phyloP scores from a whole-genome alignment of 495 filamentous ascomycete genomes.

The Xylaria flabelliformis region DNA sequence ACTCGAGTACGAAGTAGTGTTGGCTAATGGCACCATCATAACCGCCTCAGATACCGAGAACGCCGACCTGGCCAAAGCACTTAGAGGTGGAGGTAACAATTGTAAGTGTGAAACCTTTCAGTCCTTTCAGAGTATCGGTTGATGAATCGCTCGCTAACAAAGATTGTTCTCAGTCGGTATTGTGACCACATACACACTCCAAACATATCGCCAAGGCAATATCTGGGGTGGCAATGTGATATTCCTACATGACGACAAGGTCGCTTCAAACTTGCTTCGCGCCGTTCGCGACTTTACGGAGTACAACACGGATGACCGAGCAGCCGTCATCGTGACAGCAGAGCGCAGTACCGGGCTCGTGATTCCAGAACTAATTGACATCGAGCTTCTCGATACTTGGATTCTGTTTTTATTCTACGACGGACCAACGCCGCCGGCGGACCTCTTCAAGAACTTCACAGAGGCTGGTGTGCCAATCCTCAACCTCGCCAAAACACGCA shows the following conservation, averaged over 20 bases:
- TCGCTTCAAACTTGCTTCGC: slow-evolving; percentile 50
- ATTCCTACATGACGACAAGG: slow-evolving; percentile 47
- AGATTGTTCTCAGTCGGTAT: slow-evolving; percentile 43
- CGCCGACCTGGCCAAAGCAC: slow-evolving; percentile 50
- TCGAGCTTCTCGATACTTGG: slow-evolving; percentile 58
- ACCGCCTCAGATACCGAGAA: slow-evolving; percentile 53
- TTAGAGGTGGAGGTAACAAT: slow-evolving; percentile 59
- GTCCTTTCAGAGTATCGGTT: not conserved
- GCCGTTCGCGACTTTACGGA: slow-evolving; percentile 61
- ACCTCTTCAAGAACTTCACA: slow-evolving; percentile 63
- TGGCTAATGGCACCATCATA: slow-evolving; percentile 61
- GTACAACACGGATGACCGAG: slow-evolving; percentile 58
- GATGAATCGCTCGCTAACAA: not conserved
- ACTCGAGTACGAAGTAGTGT: slow-evolving; percentile 62
- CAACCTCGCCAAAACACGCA: slow-evolving; percentile 32
- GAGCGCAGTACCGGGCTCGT: slow-evolving; percentile 48
- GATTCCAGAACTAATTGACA: slow-evolving; percentile 23
- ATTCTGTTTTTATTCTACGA: slow-evolving; percentile 70
- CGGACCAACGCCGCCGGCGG: slow-evolving; percentile 57
- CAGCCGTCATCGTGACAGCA: slow-evolving; percentile 60
- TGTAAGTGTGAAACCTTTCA: slow-evolving; percentile 27
- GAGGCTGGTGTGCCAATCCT: slow-evolving; percentile 49
- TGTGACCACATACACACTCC: slow-evolving; percentile 56
- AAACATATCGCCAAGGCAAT: slow-evolving; percentile 55
- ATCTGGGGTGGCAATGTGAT: slow-evolving; percentile 62